Evolutionary conservation across 208 protist genomes (phyloP).

Genomic region (Leishmania aethiopica): DNA sequence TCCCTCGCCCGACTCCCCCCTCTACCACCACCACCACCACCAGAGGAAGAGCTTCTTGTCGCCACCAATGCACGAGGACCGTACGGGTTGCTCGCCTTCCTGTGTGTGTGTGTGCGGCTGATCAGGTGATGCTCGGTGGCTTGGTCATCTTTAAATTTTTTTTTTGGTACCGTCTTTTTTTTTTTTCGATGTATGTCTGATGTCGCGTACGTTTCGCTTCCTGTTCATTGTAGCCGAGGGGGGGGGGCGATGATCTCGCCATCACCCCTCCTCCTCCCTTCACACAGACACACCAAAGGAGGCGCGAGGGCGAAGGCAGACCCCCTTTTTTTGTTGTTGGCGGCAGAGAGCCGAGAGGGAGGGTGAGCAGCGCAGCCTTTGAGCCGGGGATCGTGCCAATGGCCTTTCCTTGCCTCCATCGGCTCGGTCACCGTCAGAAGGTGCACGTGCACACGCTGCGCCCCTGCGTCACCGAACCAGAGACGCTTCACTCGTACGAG

Average conservation of each 20-base stretch:
- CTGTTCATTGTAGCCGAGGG: neutral
- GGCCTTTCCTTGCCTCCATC: neutral
- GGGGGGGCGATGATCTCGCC: neutral
- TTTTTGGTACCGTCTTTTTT: too few relatives aligned
- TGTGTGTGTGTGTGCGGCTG: neutral
- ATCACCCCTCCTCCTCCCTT: neutral
- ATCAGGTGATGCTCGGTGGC: neutral
- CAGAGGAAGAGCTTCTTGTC: neutral
- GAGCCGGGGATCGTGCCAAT: neutral
- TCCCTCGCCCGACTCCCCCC: too few relatives aligned
- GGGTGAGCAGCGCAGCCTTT: neutral
- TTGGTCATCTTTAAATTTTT: neutral
- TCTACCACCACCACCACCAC: too few relatives aligned
- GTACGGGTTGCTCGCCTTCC: neutral
- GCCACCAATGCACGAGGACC: neutral
- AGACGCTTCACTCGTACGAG: conserved; percentile 51
- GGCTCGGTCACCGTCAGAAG: neutral
- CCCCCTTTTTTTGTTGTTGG: neutral
- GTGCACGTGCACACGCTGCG: neutral
- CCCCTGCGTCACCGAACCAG: neutral
- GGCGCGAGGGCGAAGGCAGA: neutral
- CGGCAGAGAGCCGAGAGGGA: neutral
- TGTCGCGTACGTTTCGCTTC: neutral
- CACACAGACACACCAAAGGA: neutral
- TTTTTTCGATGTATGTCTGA: too few relatives aligned